Evolutionary conservation across 2,329 filamentous ascomycete species (phyloP), one percentile per base, ranked within the genome.

Genomic region (Pseudogymnoascus sp.): DNA sequence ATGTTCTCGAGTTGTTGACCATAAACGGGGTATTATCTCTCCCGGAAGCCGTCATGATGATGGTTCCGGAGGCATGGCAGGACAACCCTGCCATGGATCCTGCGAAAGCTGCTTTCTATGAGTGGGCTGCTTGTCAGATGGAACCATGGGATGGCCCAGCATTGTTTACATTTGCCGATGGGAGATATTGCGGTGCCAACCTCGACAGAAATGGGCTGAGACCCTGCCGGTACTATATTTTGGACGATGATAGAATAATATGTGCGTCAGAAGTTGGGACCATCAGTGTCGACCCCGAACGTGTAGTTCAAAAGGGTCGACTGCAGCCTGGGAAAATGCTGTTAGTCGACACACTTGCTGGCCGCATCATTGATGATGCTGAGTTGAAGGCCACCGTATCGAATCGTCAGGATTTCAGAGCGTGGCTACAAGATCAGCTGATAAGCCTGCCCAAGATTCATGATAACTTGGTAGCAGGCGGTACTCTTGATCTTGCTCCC

Each of bases 101-200:
- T 61, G 89, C 90, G 71, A 97, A 97, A 78, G 90, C 92, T 62
- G 93, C 93, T 59, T 97, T 97, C 77, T 97, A 97, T 77, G 92
- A 97, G 75, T 97, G 93, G 91, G 93, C 93, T 70, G 92, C 91
- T 67, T 97, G 93, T 75, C 89, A 96, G 80, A 97, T 97, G 93
- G 93, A 97, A 79, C 92, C 93, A 14, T 97, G 93, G 93, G 93
- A 97, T 75, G 93, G 93, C 15, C 93, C 93, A 35, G 93, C 93
- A 61, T 84, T 97, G 33, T 97, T 97, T 80, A 97, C 92, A 6
- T 97, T 97, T 76, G 91, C 93, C 28, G 93, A 97, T 74, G 93
- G 93, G 64, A 87, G 93, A 65, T 97, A 94, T 81, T 97, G 93
- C 71, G 93, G 93, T 82, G 93, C 93, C 67, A 97, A 97, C 74